These are phyloP conservation scores for Chalaropsis thielavioides DNA, from an alignment of 2,329 filamentous ascomycete genomes.

Conservation along the genomic window DNA sequence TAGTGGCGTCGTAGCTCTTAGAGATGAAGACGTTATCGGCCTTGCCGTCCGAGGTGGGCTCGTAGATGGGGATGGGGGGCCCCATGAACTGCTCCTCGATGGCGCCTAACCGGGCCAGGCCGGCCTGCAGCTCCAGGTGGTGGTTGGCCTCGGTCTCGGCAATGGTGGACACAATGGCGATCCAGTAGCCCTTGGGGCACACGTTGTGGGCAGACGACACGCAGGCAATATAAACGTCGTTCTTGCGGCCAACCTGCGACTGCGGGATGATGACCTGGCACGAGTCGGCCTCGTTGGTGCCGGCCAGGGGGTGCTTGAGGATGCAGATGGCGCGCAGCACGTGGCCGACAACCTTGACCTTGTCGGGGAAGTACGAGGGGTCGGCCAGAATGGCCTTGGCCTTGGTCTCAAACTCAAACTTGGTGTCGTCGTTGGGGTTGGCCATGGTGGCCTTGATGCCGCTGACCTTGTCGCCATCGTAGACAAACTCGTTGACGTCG, in stretches of 20 bases:
- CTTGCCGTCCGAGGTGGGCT: conserved; percentile 67
- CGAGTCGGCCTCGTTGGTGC: conserved; percentile 79
- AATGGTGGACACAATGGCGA: conserved; percentile 96
- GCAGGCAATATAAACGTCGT: conserved; percentile 95
- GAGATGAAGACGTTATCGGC: conserved; percentile 93
- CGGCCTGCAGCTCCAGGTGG: conserved; percentile 85
- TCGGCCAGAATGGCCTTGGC: conserved; percentile 92
- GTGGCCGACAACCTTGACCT: conserved; percentile 76
- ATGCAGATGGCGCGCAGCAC: conserved; percentile 95
- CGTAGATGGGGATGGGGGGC: conserved; percentile 81
- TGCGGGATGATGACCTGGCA: conserved; percentile 94
- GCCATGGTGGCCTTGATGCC: conserved; percentile 98
- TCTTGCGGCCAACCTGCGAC: conserved; percentile 90
- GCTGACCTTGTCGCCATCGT: conserved; percentile 70
- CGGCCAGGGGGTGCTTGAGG: conserved; percentile 83
- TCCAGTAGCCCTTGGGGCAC: conserved; percentile 97
- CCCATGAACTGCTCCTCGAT: conserved; percentile 98
- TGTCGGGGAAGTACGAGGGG: conserved; percentile 88
- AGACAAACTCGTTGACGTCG: conserved; percentile 74
- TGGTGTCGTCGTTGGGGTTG: conserved; percentile 50
- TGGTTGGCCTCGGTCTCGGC: conserved; percentile 85
- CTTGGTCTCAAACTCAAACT: conserved; percentile 89
- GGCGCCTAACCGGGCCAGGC: conserved; percentile 77
- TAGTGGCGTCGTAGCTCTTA: conserved; percentile 96
- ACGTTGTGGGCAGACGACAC: conserved; percentile 95